Conservation (phyloP, 345 rosid species). For the Eucalyptus tenuipes region DNA sequence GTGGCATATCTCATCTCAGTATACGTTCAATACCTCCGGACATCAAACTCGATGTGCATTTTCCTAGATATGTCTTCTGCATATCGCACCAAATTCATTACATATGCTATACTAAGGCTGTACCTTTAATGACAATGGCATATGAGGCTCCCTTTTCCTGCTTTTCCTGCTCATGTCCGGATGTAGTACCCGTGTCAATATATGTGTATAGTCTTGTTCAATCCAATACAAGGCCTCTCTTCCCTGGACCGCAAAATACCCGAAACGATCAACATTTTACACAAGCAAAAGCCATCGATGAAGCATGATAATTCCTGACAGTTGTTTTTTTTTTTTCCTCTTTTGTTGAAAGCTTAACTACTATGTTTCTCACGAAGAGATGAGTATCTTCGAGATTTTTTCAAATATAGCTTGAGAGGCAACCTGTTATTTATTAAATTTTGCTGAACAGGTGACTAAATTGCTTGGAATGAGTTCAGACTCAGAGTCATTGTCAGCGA, state of each 20-base stretch:
- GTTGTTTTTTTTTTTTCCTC: not conserved
- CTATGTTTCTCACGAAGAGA: not conserved
- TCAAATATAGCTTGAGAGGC: not conserved
- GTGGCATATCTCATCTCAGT: not conserved
- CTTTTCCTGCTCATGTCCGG: not conserved
- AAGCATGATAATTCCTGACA: not conserved
- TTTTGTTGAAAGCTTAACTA: not conserved
- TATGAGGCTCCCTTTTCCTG: not conserved
- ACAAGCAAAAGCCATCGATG: not conserved
- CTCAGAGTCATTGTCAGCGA: slow-evolving; percentile 30
- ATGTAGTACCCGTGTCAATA: not conserved
- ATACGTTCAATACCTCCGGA: not conserved
- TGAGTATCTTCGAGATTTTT: not conserved
- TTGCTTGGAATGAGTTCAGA: slow-evolving; percentile 51
- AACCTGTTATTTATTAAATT: not conserved
- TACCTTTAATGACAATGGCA: not conserved
- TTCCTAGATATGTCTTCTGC: not conserved
- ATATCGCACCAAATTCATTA: not conserved
- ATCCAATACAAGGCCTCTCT: not conserved
- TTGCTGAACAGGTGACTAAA: slow-evolving; percentile 36
- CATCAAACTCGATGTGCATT: not conserved
- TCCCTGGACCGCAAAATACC: not conserved
- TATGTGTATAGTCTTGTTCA: not conserved
- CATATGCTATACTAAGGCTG: not conserved
- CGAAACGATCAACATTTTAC: not conserved